Evolutionary conservation across 257 asterid genomes (phyloP), one percentile per base, ranked within the genome.

Genomic region (Solanum raphanifolium): DNA sequence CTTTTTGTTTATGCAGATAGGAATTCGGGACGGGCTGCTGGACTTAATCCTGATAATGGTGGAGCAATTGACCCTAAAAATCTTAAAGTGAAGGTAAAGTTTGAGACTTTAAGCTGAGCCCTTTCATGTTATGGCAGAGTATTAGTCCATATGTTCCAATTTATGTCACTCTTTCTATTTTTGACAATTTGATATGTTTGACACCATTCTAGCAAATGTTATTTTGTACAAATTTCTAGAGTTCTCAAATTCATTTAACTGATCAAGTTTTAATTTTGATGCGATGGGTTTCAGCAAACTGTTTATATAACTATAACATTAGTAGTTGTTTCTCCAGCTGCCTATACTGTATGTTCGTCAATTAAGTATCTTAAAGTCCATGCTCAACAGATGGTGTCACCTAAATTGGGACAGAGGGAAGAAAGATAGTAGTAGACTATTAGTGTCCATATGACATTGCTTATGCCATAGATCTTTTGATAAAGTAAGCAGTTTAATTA

Each of bases 31-130:
- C 90, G 87, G 89, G 36, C 87, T 29, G 91, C 89, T 31, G 92
- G 92, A 62, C 92, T 91, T 83, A 88, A 90, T 88, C 89, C 90
- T 31, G 93, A 91, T 48, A 87, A 83, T 52, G 89, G 89, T 83
- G 92, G 89, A 38, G 86, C 87, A 48, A 84, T 62, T 86, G 94
- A 92, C 79, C 88, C 93, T 71, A 92, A 90, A 78, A 92, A 92
- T 88, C 90, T 92, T 68, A 89, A 89, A 6, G 93, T 92, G 58
- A 92, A 92, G 93, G 94, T 92, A 41, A 58, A 48, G 43, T 52
- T 34, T 46, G 84, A 73, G 21, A 34, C 10, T 73, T 86, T 46
- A 55, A 32, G 72, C 23, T 72, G 35, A 25, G 38, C 25, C 6
- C 29, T 29, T 79, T 81, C 18, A n/a, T 81, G n/a, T 8, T 46